Base-by-base conservation (phyloP, 1,139 yeast genomes). In the Yarrowia galli region DNA sequence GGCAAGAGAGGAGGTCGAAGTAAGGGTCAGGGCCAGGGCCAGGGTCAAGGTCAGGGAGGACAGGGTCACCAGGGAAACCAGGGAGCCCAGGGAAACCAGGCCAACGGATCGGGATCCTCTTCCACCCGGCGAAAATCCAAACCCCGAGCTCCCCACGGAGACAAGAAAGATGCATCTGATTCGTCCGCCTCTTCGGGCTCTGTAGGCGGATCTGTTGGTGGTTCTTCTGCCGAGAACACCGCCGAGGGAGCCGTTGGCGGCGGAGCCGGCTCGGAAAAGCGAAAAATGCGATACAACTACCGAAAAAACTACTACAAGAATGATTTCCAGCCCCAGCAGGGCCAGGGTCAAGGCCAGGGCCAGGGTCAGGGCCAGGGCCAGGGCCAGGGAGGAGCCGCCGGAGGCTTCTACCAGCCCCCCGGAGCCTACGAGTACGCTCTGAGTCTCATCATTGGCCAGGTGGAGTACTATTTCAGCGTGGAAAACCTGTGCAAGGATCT, bases 401-500 rank as follows among this genome's bases (percentile, higher is more conserved):
- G 32, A 6, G 54, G 43, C 38, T 61, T 43, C 46, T 61, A 36
- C 66, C 71, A 73, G 46, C 68, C 69, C 28, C 58, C 68, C 36
- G 66, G 67, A 13, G 74, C 71, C 42, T 73, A 71, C 67, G 78
- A 76, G 46, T 71, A 73, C 61, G 71, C 78, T 16, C 69, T 79
- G 66, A 72, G 74, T 49, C 69, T 76, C 61, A 74, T 79, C 45
- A 74, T 75, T 53, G 75, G 73, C 73, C 98, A 92, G 82, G 81
- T 92, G 69, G 95, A 91, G 76, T 95, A 93, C 81, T 95, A 95
- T 79, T 89, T 95, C 79, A 89, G 96, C 35, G 84, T 89, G 68
- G 97, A 92, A 74, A 95, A 95, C 79, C 83, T 95, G 78, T 83
- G 91, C 73, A 89, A 91, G 79, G 97, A 92, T 78, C 81, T 89